A percentile compares a stretch with the other conserved stretches of the same genome.
phyloP scores from a whole-genome alignment of 2,329 filamentous ascomycete species.

The Akanthomyces dipterigenus region DNA sequence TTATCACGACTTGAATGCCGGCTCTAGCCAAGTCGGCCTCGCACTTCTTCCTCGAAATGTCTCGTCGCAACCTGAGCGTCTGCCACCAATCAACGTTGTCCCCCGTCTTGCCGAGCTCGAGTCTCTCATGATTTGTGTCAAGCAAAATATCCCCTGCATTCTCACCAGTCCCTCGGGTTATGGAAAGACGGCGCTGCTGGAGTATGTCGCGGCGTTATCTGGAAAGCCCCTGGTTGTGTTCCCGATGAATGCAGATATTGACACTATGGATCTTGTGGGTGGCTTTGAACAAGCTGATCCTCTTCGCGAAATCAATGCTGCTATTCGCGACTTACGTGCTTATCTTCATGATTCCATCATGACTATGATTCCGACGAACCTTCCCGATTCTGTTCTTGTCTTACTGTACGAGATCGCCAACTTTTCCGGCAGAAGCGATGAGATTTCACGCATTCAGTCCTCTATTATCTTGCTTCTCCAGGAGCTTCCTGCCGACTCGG shows the following conservation, averaged over 20 bases:
- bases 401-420: conserved; percentile 45
- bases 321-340: conserved; percentile 40
- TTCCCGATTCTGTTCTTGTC: conserved; percentile 40
- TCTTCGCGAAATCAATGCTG: conserved; percentile 60
- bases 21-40: conserved; percentile 71
- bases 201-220: conserved; percentile 70
- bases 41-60: conserved; percentile 59
- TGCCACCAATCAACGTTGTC: conserved; percentile 44
- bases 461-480: conserved; percentile 34
- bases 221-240: conserved; percentile 76
- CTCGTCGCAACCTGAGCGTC: conserved; percentile 42
- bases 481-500: conserved; percentile 36
- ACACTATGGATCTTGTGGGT: conserved; percentile 94
- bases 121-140: conserved; percentile 78
- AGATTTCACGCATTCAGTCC: conserved; percentile 31
- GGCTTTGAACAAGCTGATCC: conserved; percentile 94
- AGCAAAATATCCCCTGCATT: conserved; percentile 83
- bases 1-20: conserved; percentile 61
- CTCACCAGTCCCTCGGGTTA: conserved; percentile 78
- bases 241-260: conserved; percentile 87
- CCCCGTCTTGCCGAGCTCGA: conserved; percentile 67
- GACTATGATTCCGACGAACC: conserved; percentile 37
- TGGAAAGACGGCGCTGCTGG: conserved; percentile 77
- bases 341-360: conserved; percentile 47
- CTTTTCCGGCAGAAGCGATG: conserved; percentile 30